Conservation (phyloP, 139 green algal species). For the Chlorella sp. region DNA sequence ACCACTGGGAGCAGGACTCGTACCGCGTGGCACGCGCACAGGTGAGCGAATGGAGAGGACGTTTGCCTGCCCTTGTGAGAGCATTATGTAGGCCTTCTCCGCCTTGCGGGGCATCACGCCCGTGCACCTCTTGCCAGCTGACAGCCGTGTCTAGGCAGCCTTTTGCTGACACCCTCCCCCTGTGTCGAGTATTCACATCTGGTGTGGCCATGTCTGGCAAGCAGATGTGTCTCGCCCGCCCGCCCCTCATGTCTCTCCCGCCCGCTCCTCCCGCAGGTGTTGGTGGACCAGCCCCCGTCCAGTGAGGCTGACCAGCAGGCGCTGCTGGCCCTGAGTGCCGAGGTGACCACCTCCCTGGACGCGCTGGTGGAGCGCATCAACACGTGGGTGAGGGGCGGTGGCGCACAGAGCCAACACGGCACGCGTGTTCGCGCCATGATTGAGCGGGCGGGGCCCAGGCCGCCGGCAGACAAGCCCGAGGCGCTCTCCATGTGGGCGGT, state of each 20-base stretch:
- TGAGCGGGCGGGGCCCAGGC: neutral
- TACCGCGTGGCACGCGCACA: too few relatives aligned
- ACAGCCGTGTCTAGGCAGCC: too few relatives aligned
- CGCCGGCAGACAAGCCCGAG: neutral
- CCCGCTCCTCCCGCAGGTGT: neutral
- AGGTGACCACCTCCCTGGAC: neutral
- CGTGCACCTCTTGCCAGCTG: too few relatives aligned
- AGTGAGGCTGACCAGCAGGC: neutral
- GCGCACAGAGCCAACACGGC: neutral
- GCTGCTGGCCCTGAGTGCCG: too few relatives aligned
- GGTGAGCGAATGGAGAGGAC: too few relatives aligned
- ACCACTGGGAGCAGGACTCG: conserved; percentile 58
- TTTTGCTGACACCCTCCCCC: too few relatives aligned
- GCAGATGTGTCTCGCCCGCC: neutral
- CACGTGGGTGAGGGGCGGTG: neutral
- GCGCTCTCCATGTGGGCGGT: conserved; percentile 3
- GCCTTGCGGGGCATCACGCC: too few relatives aligned
- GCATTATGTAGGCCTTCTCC: neutral
- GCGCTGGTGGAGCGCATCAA: neutral
- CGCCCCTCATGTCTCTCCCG: neutral
- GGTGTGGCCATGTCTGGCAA: neutral
- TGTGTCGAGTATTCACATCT: too few relatives aligned
- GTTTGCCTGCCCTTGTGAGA: conserved; percentile 34
- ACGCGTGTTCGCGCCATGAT: neutral
- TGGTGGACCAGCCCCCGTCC: too few relatives aligned